Evolutionary conservation across 352 stramenopile species (phyloP), one percentile per base, ranked within the genome.

Genomic region (Globisporangium spinosum): DNA sequence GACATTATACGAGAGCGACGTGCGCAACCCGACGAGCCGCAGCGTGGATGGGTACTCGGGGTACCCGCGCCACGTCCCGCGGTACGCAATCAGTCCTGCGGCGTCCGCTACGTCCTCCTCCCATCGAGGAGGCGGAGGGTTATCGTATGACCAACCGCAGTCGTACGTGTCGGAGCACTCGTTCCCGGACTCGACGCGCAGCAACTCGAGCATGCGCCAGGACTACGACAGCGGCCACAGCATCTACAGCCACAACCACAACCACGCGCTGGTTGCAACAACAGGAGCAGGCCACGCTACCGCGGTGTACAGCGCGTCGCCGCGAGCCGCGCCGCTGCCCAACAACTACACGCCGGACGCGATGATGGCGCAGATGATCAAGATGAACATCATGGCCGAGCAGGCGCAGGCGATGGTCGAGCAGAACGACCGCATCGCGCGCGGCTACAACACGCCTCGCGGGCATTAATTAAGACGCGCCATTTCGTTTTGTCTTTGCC

Each of bases 321-420:
- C 64, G 17, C 45, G 40, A 27, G 32, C 38, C 17, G 32, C 22
- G 45, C 17, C 23, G 4, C 15, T 40, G 34, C 5, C 54, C 49
- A 58, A 59, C 47, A 56, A 58, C 47, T 61, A 75, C 25, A 77
- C 70, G n/a, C 70, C 72, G 1, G 80, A 91, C 32, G 79, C 76
- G 59, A 76, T 89, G 67, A 89, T 91, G 77, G 64, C 74, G 38
- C 83, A 87, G 62, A 89, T 91, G 71, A 81, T 89, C 69, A 77
- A 85, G 67, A 89, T 91, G 80, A 91, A 89, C 70, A 77, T 91
- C 68, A 87, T 86, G 53, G 83, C 83, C 40, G 83, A 91, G 69
- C 77, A 89, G 34, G 85, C 79, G 55, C 74, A 77, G 25, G 76
- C 87, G 70, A 78, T 87, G 70, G 78, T 89, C 54, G 70, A 83